Percentiles rank a stretch among this genome's conserved stretches.
phyloP scores from a whole-genome alignment of 352 stramenopile genomes.

The Phytophthora fragariae region DNA sequence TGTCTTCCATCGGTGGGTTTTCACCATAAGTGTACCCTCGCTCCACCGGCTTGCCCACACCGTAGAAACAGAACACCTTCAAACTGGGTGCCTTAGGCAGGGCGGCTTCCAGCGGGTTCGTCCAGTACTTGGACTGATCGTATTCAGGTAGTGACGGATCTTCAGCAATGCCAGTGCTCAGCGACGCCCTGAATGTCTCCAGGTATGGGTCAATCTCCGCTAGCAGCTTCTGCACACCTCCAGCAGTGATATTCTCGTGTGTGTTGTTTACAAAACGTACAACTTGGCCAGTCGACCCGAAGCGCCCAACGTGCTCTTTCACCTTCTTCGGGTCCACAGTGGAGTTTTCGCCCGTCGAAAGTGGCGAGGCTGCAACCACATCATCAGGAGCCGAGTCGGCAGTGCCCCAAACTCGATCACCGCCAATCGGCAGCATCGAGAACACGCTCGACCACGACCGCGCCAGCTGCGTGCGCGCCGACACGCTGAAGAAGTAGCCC shows the following conservation, averaged over 20 bases:
- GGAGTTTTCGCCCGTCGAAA: conserved; percentile 43
- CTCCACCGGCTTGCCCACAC: conserved; percentile 91
- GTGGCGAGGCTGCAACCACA: conserved; percentile 60
- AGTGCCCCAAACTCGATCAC: conserved; percentile 90
- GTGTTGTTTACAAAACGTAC: conserved; percentile 64
- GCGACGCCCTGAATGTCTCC: conserved; percentile 44
- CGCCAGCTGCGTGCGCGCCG: conserved; percentile 60
- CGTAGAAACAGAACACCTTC: conserved; percentile 96
- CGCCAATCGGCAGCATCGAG: conserved; percentile 94
- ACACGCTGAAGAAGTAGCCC: conserved; percentile 76
- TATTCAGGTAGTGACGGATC: conserved; percentile 61
- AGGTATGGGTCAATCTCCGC: conserved; percentile 60
- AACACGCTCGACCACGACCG: conserved; percentile 88
- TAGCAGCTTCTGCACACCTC: conserved; percentile 57
- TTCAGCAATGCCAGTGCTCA: conserved; percentile 56
- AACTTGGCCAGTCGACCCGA: conserved; percentile 59
- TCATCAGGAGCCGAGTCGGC: conserved; percentile 67
- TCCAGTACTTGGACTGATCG: conserved; percentile 78
- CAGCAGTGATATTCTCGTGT: conserved; percentile 66
- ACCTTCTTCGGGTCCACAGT: conserved; percentile 45
- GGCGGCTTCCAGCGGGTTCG: conserved; percentile 87
- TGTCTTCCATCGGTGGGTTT: conserved; percentile 54
- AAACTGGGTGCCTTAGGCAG: conserved; percentile 92
- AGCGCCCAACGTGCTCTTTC: conserved; percentile 49
- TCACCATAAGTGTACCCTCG: conserved; percentile 80